Percentiles rank a stretch among this genome's conserved stretches.
These are phyloP conservation scores for Colletotrichum sp. DNA, from an alignment of 2,329 filamentous ascomycete species.

Conservation along the genomic window DNA sequence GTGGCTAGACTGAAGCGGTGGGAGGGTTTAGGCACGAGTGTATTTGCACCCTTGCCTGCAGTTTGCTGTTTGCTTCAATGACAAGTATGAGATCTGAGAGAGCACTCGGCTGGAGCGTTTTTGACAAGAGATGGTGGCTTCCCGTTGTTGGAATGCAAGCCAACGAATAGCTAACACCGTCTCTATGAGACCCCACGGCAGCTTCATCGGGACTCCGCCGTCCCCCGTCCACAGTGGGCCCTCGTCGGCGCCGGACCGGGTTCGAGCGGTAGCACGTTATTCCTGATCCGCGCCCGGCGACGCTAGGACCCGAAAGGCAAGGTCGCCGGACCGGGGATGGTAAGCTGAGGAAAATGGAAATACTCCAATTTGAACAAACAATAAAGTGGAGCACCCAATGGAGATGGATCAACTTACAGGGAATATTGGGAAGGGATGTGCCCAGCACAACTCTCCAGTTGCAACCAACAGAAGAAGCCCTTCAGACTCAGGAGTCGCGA, in stretches of 20 bases:
- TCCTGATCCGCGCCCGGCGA: background rate
- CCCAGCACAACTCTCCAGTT: background rate
- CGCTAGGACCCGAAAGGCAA: background rate
- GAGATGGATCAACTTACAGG: background rate
- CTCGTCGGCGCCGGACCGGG: background rate
- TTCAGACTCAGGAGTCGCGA: background rate
- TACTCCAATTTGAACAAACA: background rate
- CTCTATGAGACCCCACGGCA: background rate
- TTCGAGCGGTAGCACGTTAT: background rate
- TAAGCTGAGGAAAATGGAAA: background rate
- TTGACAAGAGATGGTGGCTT: background rate
- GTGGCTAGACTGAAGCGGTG: background rate
- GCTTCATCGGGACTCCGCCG: background rate
- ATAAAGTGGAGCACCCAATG: background rate
- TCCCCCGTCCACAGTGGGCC: background rate
- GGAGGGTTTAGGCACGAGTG: background rate
- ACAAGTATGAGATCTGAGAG: background rate
- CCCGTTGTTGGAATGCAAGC: background rate
- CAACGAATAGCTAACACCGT: background rate
- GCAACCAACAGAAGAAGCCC: background rate
- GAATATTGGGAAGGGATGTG: background rate
- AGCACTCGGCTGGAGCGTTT: background rate
- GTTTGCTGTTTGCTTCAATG: background rate
- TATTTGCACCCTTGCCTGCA: background rate
- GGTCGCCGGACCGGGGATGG: background rate